Conservation (phyloP, 495 filamentous ascomycete species). For the Cercophora scortea region DNA sequence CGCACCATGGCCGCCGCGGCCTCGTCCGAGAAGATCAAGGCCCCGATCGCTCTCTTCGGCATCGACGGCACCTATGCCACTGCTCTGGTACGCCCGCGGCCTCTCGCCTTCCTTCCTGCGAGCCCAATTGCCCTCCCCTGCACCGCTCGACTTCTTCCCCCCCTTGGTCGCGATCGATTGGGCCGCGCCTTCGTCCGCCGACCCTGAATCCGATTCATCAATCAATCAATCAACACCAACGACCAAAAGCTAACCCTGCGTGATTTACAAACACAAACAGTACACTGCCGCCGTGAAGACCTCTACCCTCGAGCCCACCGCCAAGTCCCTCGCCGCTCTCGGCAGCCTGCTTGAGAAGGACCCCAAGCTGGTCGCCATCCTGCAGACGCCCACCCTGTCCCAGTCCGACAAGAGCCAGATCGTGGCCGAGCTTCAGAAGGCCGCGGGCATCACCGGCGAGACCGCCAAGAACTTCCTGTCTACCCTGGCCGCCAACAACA, state of each 20-base stretch:
- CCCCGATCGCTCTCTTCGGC: conserved; percentile 86
- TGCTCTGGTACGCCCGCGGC: conserved; percentile 70
- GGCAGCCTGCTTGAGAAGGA: conserved; percentile 68
- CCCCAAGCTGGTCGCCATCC: conserved; percentile 64
- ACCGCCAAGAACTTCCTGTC: conserved; percentile 89
- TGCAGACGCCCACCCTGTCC: conserved; percentile 72
- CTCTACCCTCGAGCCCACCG: conserved; percentile 69
- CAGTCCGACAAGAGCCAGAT: conserved; percentile 73
- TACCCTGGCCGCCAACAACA: conserved; percentile 92
- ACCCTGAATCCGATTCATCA: neutral
- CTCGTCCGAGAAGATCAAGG: conserved; percentile 61
- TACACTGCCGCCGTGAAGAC: conserved; percentile 93
- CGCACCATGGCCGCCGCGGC: conserved; percentile 71
- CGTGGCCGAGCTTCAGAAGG: conserved; percentile 75
- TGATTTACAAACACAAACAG: conserved; percentile 40
- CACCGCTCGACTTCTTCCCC: too few species aligned
- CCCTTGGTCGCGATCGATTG: neutral
- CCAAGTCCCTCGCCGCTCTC: conserved; percentile 66
- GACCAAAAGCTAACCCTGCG: conserved; percentile 18
- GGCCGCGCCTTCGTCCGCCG: too few species aligned
- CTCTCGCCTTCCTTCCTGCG: neutral
- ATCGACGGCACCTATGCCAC: conserved; percentile 97
- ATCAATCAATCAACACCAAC: neutral
- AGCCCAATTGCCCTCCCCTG: too few species aligned
- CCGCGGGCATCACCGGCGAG: conserved; percentile 58